Percentiles rank a stretch among this genome's conserved stretches.
Evolutionary conservation across 2,329 filamentous ascomycete species (phyloP).

Genomic region (Bipolaris sorokiniana): DNA sequence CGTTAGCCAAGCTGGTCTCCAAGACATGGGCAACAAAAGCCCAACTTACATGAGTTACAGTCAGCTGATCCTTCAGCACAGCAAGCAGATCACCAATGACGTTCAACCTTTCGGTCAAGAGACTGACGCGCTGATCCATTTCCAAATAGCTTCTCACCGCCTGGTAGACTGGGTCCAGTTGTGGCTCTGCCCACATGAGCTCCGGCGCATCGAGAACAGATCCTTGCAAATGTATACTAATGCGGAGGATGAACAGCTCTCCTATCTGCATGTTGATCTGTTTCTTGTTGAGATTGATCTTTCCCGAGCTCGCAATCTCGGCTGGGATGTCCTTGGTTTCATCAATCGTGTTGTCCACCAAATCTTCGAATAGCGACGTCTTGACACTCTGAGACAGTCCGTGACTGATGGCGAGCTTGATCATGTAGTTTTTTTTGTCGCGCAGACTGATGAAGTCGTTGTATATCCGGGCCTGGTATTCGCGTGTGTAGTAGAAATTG

Average conservation of each 20-base stretch:
- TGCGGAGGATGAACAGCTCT: slow-evolving; percentile 94
- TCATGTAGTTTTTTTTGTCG: slow-evolving; percentile 97
- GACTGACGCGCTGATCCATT: slow-evolving; percentile 92
- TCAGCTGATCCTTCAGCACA: slow-evolving; percentile 93
- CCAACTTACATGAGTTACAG: slow-evolving; percentile 67
- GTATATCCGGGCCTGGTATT: slow-evolving; percentile 98
- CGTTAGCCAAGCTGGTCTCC: slow-evolving; percentile 10
- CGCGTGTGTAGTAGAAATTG: slow-evolving; percentile 98
- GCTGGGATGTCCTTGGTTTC: slow-evolving; percentile 91
- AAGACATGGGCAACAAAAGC: not conserved
- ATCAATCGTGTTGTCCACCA: slow-evolving; percentile 92
- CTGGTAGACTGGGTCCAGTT: slow-evolving; percentile 94
- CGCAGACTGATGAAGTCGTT: slow-evolving; percentile 97
- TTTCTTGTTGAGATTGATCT: slow-evolving; percentile 82
- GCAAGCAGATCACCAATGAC: slow-evolving; percentile 93
- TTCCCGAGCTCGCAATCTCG: slow-evolving; percentile 90
- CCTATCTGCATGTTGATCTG: slow-evolving; percentile 99
- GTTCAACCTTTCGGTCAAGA: slow-evolving; percentile 87
- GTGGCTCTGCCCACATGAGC: slow-evolving; percentile 97
- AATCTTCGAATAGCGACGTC: slow-evolving; percentile 94
- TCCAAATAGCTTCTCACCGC: slow-evolving; percentile 94
- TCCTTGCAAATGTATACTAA: slow-evolving; percentile 97
- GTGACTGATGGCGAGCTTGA: slow-evolving; percentile 94
- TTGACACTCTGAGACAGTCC: slow-evolving; percentile 96
- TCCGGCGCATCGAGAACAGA: slow-evolving; percentile 96